Evolutionary conservation across 306 rosid species (phyloP), one percentile per base, ranked within the genome.

Genomic region (Quercus mongolica): DNA sequence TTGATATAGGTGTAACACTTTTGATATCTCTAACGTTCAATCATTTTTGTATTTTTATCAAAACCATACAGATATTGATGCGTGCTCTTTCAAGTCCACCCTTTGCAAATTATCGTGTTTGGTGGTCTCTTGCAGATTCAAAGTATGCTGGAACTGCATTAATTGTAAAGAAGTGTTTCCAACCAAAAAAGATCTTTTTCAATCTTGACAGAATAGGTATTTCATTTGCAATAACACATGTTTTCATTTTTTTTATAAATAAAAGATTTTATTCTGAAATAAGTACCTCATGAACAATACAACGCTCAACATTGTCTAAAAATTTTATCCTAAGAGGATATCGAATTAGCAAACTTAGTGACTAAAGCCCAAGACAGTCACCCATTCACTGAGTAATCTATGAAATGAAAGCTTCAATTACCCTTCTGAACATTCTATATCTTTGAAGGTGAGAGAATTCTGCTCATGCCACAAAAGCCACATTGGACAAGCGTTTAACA

Each of bases 51-150:
- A 25, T 80, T 79, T 56, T 80, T 54, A 56, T 76, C 78, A 23
- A 79, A 81, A 82, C 54, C 58, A 20, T 86, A 87, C 95, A 95
- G 99, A 83, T 86, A 59, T 75, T 92, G 88, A 86, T 85, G 96
- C 97, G 92, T 68, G 99, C 97, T 9, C 93, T 95, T 80, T 90
- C 97, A 75, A 86, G 85, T 76, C 91, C 90, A 6, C 98, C 98
- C 15, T 91, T 95, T 79, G 90, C 85, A 65, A 82, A 90, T 83
- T 95, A 92, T 82, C 91, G 49, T 68, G 90, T 87, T 72, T 95
- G 99, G 99, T 95, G 99, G 99, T 95, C 98, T 85, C 97, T 95
- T 55, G 90, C 98, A 55, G 99, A 92, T 76, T 95, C 98, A 25
- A 95, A 95, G 85, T 95, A 95, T 83, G 99, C 99, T 44, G 99